Conservation (phyloP, 495 filamentous ascomycete species). For the Hypoxylon subgilvum region DNA sequence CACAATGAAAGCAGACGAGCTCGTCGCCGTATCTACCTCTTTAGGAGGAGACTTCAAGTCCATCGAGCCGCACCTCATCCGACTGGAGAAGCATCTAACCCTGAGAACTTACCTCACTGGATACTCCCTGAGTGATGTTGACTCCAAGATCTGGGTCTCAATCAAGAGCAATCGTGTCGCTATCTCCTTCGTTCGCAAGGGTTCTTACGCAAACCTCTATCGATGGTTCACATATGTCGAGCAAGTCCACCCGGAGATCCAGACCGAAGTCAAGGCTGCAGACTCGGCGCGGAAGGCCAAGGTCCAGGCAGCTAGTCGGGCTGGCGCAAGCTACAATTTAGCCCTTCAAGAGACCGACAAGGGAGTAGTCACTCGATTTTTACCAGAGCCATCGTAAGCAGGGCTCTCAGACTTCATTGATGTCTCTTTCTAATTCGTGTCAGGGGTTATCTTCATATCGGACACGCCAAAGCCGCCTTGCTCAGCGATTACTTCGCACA, state of each 20-base stretch:
- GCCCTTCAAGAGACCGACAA: slow-evolving; percentile 85
- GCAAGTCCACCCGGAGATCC: slow-evolving; percentile 73
- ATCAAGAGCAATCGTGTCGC: slow-evolving; percentile 88
- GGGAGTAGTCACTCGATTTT: slow-evolving; percentile 92
- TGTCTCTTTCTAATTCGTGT: slow-evolving; percentile 19
- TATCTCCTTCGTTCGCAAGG: slow-evolving; percentile 77
- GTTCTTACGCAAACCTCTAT: slow-evolving; percentile 74
- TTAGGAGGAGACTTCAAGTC: slow-evolving; percentile 77
- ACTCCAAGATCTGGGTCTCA: slow-evolving; percentile 83
- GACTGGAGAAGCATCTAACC: slow-evolving; percentile 83
- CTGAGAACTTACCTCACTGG: slow-evolving; percentile 86
- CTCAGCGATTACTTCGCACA: slow-evolving; percentile 95
- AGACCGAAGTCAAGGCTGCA: slow-evolving; percentile 59
- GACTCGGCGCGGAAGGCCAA: slow-evolving; percentile 71
- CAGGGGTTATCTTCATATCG: slow-evolving; percentile 86
- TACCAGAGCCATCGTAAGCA: slow-evolving; percentile 93
- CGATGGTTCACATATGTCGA: slow-evolving; percentile 92
- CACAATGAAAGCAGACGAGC: slow-evolving; percentile 58
- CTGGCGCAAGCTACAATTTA: slow-evolving; percentile 89
- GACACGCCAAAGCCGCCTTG: slow-evolving; percentile 90
- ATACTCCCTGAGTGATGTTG: slow-evolving; percentile 77
- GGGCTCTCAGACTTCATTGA: no score
- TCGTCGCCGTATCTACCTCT: slow-evolving; percentile 52
- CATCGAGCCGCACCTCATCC: slow-evolving; percentile 74
- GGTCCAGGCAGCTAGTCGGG: slow-evolving; percentile 75